Percentiles rank a stretch among this genome's conserved stretches.
phyloP scores from a whole-genome alignment of 2,329 filamentous ascomycete genomes.

The Teratosphaeriaceae sp. region DNA sequence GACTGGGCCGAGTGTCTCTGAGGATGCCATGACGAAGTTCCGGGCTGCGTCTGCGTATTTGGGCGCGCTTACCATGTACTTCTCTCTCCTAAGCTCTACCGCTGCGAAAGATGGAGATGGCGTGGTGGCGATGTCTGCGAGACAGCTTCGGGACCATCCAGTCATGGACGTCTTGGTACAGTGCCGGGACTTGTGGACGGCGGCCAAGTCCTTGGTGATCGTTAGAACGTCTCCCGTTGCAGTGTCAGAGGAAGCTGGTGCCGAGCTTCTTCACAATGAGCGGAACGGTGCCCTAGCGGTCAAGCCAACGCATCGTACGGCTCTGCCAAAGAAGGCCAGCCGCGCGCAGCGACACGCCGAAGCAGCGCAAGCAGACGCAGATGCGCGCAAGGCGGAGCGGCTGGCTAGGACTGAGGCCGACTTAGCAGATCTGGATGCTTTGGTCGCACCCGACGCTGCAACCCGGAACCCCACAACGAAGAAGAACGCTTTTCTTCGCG shows the following conservation, averaged over 20 bases:
- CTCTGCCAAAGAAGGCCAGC: slow-evolving; percentile 34
- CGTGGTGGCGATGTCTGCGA: slow-evolving; percentile 59
- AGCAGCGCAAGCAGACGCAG: slow-evolving; percentile 48
- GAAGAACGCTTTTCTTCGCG: slow-evolving; percentile 31
- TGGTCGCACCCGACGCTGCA: slow-evolving; percentile 44
- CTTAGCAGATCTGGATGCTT: slow-evolving; percentile 62
- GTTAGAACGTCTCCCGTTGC: no score
- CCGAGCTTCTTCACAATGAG: neutral
- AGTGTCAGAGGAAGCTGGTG: neutral
- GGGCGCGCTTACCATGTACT: slow-evolving; percentile 84
- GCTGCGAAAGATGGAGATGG: slow-evolving; percentile 47
- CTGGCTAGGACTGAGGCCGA: slow-evolving; percentile 58
- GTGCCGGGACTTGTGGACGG: slow-evolving; percentile 74
- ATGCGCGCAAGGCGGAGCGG: slow-evolving; percentile 47
- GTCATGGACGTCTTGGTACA: slow-evolving; percentile 81
- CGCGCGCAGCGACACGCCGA: slow-evolving; percentile 46
- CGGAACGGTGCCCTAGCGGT: slow-evolving; percentile 14
- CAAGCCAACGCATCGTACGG: slow-evolving; percentile 7
- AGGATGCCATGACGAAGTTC: slow-evolving; percentile 54
- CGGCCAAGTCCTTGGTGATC: slow-evolving; percentile 64
- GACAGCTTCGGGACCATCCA: slow-evolving; percentile 80
- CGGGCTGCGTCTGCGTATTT: slow-evolving; percentile 81
- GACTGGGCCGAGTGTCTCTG: neutral
- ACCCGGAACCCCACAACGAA: slow-evolving; percentile 8
- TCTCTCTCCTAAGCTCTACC: slow-evolving; percentile 82